Percentiles rank a stretch among this genome's conserved stretches.
Evolutionary conservation across 208 protist species (phyloP).

Genomic region (Herpetomonas samuelpessoai): DNA sequence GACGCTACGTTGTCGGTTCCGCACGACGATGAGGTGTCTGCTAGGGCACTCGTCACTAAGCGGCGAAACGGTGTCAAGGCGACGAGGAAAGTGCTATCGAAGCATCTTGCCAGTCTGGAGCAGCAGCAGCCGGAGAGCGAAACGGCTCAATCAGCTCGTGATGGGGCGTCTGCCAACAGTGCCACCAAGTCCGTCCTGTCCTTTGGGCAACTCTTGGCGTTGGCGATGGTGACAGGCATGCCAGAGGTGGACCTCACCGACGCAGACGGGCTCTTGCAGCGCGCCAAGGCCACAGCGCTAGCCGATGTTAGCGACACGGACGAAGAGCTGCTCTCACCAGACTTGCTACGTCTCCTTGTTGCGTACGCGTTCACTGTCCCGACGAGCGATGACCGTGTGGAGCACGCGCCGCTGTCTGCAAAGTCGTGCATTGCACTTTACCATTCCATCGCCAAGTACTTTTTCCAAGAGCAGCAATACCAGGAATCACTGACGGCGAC

Average conservation of each 20-base stretch:
- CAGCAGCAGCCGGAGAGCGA: neutral
- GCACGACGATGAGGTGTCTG: constrained; percentile 7
- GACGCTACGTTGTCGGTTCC: constrained; percentile 11
- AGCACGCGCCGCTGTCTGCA: constrained; percentile 31
- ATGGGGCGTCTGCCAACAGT: neutral
- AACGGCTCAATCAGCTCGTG: constrained; percentile 8
- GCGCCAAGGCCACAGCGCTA: constrained; percentile 48
- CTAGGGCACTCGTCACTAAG: constrained; percentile 1
- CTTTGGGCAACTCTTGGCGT: constrained; percentile 63
- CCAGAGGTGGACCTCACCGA: constrained; percentile 52
- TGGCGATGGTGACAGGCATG: constrained; percentile 69
- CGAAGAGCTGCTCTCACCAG: constrained; percentile 10
- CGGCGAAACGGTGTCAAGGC: neutral
- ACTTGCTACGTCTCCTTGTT: constrained; percentile 60
- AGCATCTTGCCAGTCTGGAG: neutral
- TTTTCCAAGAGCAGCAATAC: constrained; percentile 41
- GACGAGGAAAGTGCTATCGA: neutral
- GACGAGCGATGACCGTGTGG: constrained; percentile 1
- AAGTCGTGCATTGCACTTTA: constrained; percentile 48
- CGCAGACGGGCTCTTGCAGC: constrained; percentile 40
- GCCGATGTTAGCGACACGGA: neutral
- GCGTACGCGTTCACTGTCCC: constrained; percentile 59
- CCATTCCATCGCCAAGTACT: constrained; percentile 34
- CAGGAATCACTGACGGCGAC: constrained; percentile 6
- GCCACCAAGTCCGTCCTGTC: constrained; percentile 25